Conservation (phyloP, 129 eudicot species). For the Flaveria robusta region DNA sequence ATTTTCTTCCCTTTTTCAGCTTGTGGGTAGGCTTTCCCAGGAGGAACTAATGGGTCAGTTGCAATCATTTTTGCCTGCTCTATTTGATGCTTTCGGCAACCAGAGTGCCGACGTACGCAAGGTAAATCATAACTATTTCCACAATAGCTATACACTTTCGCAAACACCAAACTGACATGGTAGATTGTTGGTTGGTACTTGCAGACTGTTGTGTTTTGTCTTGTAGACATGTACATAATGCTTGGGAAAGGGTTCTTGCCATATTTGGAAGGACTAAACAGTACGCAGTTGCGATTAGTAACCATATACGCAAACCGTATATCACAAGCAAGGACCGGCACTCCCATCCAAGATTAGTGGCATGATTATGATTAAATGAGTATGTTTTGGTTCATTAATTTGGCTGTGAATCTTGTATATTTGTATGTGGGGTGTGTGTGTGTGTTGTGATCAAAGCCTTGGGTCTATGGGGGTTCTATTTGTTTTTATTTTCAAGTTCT, state of each 20-base stretch:
- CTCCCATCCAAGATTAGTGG: constrained; percentile 52
- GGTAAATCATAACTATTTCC: constrained; percentile 38
- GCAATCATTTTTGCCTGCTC: constrained; percentile 86
- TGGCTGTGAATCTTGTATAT: constrained; percentile 32
- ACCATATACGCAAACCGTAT: constrained; percentile 88
- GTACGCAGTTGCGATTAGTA: constrained; percentile 81
- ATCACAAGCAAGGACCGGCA: constrained; percentile 84
- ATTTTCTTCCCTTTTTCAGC: constrained; percentile 47
- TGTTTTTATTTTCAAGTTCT: neutral
- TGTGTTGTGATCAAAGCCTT: neutral
- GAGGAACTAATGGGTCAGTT: constrained; percentile 82
- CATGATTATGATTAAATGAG: neutral
- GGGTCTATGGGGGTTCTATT: neutral
- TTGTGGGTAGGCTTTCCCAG: constrained; percentile 87
- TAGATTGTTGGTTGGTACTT: constrained; percentile 23
- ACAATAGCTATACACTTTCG: neutral
- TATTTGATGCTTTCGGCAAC: constrained; percentile 96
- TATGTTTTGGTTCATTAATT: constrained; percentile 15
- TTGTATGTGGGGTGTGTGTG: constrained; percentile 37
- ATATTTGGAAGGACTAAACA: constrained; percentile 83
- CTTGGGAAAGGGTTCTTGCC: constrained; percentile 90
- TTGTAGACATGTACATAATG: constrained; percentile 93
- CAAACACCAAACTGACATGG: neutral
- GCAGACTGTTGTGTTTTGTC: constrained; percentile 98
- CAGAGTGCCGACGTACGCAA: constrained; percentile 99